Conservation (phyloP, 2,329 filamentous ascomycete species). For the Pezicula rhizophila region DNA sequence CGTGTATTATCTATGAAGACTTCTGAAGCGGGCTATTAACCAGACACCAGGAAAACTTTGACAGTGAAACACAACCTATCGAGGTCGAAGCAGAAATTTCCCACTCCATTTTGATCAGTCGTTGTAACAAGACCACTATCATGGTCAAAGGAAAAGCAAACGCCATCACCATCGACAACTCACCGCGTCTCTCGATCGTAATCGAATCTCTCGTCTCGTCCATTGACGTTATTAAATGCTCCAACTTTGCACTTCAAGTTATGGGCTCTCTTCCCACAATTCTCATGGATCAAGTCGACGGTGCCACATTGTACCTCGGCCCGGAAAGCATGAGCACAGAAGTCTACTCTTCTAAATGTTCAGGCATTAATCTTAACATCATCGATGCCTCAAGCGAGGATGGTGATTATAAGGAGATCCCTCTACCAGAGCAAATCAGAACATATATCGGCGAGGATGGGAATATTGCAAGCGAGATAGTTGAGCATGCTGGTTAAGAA, state of each 20-base stretch:
- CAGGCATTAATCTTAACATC: conserved; percentile 81
- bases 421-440: conserved; percentile 85
- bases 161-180: conserved; percentile 94
- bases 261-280: conserved; percentile 80
- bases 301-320: conserved; percentile 80
- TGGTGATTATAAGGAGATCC: conserved; percentile 80
- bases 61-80: conserved; percentile 65
- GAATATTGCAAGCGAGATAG: conserved; percentile 83
- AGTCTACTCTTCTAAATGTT: conserved; percentile 84
- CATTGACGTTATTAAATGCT: conserved; percentile 90
- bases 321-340: conserved; percentile 73
- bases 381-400: conserved; percentile 58
- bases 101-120: conserved; percentile 87
- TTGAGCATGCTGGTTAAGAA: conserved; percentile 77
- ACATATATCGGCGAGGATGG: conserved; percentile 68
- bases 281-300: conserved; percentile 87
- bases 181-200: conserved; percentile 73
- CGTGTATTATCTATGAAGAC: background rate
- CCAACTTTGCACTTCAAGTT: conserved; percentile 92
- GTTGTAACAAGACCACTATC: conserved; percentile 85
- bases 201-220: conserved; percentile 86
- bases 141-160: conserved; percentile 91
- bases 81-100: conserved; percentile 76
- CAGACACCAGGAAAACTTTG: conserved; percentile 74
- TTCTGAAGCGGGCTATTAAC: conserved; percentile 4